Evolutionary conservation across 2,329 filamentous ascomycete genomes (phyloP).

Genomic region (Metarhizium brunneum): DNA sequence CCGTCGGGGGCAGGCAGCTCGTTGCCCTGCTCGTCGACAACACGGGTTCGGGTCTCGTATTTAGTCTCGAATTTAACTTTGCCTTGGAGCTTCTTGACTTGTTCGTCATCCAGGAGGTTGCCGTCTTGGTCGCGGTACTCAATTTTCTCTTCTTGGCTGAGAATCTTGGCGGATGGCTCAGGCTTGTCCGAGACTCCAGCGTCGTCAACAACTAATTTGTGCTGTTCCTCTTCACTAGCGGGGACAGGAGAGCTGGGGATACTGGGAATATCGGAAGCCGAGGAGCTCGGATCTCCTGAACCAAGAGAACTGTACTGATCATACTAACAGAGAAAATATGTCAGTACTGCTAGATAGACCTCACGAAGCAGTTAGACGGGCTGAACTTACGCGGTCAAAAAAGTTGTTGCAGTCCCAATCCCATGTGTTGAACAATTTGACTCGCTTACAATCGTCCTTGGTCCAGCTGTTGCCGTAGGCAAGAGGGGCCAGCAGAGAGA

Average conservation of each 20-base stretch:
- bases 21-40: constrained; percentile 73
- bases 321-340: neutral
- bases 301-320: constrained; percentile 9
- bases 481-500: constrained; percentile 78
- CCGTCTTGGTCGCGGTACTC: constrained; percentile 79
- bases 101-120: constrained; percentile 73
- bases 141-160: constrained; percentile 65
- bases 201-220: neutral
- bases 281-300: constrained; percentile 10
- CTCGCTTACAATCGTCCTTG: constrained; percentile 70
- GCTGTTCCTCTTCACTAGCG: neutral
- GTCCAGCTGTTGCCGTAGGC: constrained; percentile 95
- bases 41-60: constrained; percentile 86
- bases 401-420: constrained; percentile 99
- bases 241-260: constrained; percentile 15
- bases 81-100: constrained; percentile 76
- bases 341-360: neutral
- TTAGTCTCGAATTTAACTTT: constrained; percentile 93
- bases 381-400: constrained; percentile 65
- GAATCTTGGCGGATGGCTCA: constrained; percentile 38
- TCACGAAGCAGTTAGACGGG: neutral
- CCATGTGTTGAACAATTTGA: constrained; percentile 84
- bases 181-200: constrained; percentile 38
- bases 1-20: constrained; percentile 49
- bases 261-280: constrained; percentile 20